Conservation (phyloP, 768 basidiomycete genomes). For the Hortiboletus campestris region DNA sequence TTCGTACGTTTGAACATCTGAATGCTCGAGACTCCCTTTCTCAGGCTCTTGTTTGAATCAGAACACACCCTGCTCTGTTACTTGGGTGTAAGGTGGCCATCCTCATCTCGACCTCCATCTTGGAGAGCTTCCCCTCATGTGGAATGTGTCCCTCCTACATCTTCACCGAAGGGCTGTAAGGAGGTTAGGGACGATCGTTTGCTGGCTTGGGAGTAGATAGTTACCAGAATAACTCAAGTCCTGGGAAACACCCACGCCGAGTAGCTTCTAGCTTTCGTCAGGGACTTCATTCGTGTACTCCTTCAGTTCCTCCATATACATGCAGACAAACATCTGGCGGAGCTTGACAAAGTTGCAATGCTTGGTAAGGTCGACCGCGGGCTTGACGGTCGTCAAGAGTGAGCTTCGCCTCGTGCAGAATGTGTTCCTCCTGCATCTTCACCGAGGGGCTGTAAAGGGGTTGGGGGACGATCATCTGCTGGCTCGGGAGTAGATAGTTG, state of each 20-base stretch:
- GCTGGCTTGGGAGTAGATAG: slow-evolving; percentile 29
- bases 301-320: slow-evolving; percentile 98
- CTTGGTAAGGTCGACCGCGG: slow-evolving; percentile 92
- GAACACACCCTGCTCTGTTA: no score
- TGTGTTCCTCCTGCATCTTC: slow-evolving; percentile 93
- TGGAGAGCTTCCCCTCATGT: slow-evolving; percentile 96
- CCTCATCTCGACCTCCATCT: slow-evolving; percentile 99
- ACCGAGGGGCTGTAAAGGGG: slow-evolving; percentile 74
- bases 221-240: slow-evolving; percentile 97
- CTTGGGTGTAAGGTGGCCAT: no score
- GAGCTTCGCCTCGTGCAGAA: slow-evolving; percentile 96
- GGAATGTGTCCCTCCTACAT: slow-evolving; percentile 93
- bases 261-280: slow-evolving; percentile 97
- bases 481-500: slow-evolving; percentile 47
- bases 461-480: slow-evolving; percentile 11
- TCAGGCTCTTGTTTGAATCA: no score
- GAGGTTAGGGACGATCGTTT: slow-evolving; percentile 12
- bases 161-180: slow-evolving; percentile 83
- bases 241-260: slow-evolving; percentile 97
- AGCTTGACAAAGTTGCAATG: slow-evolving; percentile 99
- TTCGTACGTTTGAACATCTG: no score
- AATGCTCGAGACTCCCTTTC: no score
- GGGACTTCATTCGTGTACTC: slow-evolving; percentile 95
- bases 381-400: slow-evolving; percentile 89
- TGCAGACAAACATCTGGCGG: slow-evolving; percentile 97